A percentile compares a stretch with the other conserved stretches of the same genome.
phyloP scores from a whole-genome alignment of 495 filamentous ascomycete species.

The Hypoxylon rickii region DNA sequence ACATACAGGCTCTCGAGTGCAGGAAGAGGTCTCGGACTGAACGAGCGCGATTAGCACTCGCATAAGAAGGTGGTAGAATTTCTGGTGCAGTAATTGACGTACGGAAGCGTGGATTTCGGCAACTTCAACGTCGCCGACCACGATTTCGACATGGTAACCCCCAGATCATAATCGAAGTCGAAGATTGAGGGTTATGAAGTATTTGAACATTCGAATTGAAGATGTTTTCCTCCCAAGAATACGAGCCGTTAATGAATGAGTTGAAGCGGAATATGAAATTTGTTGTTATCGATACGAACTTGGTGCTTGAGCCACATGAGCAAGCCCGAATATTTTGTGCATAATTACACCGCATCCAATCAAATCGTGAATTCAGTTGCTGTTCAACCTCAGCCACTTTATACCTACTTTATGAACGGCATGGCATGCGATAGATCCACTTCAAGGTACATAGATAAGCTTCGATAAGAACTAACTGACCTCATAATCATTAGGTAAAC shows the following conservation, averaged over 20 bases:
- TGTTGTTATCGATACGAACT: neutral
- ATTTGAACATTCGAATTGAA: slow-evolving; percentile 4
- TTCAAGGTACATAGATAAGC: too few species aligned
- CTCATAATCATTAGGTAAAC: neutral
- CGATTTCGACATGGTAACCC: slow-evolving; percentile 51
- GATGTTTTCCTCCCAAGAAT: neutral
- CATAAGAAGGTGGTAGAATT: too few species aligned
- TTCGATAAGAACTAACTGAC: neutral
- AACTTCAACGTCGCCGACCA: slow-evolving; percentile 55
- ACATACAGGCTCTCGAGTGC: slow-evolving; percentile 64
- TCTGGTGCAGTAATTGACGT: slow-evolving; percentile 32
- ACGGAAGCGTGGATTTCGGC: slow-evolving; percentile 56
- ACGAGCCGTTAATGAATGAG: too few species aligned
- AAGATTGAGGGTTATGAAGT: slow-evolving; percentile 3
- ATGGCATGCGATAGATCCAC: too few species aligned
- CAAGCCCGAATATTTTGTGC: too few species aligned
- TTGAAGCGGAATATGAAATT: too few species aligned
- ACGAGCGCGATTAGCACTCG: slow-evolving; percentile 22
- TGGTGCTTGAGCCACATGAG: neutral
- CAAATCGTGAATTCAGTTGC: too few species aligned
- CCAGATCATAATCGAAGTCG: slow-evolving; percentile 21
- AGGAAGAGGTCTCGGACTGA: slow-evolving; percentile 53
- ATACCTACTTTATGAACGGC: too few species aligned
- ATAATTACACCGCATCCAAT: too few species aligned
- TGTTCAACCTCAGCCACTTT: neutral